These are phyloP conservation scores for Williopsis jadinii DNA, from an alignment of 1,139 yeast species.

Conservation along the genomic window DNA sequence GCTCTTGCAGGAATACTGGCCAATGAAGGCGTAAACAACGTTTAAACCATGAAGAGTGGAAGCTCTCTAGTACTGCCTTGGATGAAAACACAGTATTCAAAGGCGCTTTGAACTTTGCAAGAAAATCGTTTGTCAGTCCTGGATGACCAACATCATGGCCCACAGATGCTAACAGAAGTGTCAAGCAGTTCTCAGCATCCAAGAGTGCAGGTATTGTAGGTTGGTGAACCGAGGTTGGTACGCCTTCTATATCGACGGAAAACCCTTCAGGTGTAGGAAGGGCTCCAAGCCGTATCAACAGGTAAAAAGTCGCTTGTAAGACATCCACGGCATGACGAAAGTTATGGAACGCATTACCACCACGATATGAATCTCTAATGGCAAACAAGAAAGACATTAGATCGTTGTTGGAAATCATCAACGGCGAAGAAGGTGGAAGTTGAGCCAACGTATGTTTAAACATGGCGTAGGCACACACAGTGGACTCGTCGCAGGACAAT, in stretches of 20 bases:
- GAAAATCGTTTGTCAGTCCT: slow-evolving; percentile 78
- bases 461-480: slow-evolving; percentile 53
- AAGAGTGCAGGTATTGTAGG: slow-evolving; percentile 21
- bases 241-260: slow-evolving; percentile 4
- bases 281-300: slow-evolving; percentile 42
- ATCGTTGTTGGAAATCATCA: slow-evolving; percentile 34
- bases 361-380: slow-evolving; percentile 70
- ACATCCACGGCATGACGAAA: slow-evolving; percentile 96
- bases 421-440: slow-evolving; percentile 21
- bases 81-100: slow-evolving; percentile 56
- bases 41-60: slow-evolving; percentile 69
- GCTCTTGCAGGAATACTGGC: slow-evolving; percentile 39
- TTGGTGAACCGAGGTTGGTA: background rate
- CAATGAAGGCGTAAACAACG: slow-evolving; percentile 53
- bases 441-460: slow-evolving; percentile 40
- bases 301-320: slow-evolving; percentile 78
- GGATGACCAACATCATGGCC: slow-evolving; percentile 98
- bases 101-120: slow-evolving; percentile 58
- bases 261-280: slow-evolving; percentile 18
- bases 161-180: slow-evolving; percentile 70
- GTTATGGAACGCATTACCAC: slow-evolving; percentile 87
- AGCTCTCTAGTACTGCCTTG: slow-evolving; percentile 73
- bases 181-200: slow-evolving; percentile 44
- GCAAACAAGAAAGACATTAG: slow-evolving; percentile 53
- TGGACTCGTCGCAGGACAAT: slow-evolving; percentile 58